Conservation (phyloP, 305 asterid species). For the Solanum hybrid region DNA sequence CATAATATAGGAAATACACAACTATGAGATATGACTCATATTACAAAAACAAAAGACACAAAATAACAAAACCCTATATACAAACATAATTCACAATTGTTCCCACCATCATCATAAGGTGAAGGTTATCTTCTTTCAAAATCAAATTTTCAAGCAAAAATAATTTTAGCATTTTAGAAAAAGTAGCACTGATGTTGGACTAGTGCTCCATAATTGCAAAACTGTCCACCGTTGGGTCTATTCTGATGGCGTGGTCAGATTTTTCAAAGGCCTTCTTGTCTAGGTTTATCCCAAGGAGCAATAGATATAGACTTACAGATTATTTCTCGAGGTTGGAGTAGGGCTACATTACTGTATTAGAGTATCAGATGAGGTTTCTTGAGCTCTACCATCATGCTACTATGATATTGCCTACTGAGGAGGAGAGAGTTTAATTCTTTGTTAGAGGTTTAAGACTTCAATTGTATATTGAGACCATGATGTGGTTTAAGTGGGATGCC, state of each 20-base stretch:
- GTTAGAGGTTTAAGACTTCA: neutral
- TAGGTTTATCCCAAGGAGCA: neutral
- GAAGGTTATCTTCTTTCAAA: neutral
- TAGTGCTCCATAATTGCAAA: neutral
- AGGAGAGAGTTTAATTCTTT: no score
- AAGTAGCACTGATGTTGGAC: neutral
- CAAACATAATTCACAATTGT: neutral
- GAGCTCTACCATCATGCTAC: neutral
- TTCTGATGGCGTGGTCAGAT: neutral
- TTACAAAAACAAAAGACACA: neutral
- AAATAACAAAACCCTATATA: neutral
- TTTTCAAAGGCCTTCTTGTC: neutral
- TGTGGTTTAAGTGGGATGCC: neutral
- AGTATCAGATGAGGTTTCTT: neutral
- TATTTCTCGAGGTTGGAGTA: neutral
- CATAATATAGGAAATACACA: neutral
- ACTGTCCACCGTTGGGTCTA: neutral
- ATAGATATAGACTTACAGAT: neutral
- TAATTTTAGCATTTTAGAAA: neutral
- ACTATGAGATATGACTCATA: neutral
- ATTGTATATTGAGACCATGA: neutral
- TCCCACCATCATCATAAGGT: neutral
- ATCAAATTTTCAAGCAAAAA: neutral
- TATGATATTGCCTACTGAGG: neutral
- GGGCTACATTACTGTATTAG: no score